Percentiles rank a stretch among this genome's conserved stretches.
These are phyloP conservation scores for Cornus suecica DNA, from an alignment of 148 eudicot genomes.

Conservation along the genomic window DNA sequence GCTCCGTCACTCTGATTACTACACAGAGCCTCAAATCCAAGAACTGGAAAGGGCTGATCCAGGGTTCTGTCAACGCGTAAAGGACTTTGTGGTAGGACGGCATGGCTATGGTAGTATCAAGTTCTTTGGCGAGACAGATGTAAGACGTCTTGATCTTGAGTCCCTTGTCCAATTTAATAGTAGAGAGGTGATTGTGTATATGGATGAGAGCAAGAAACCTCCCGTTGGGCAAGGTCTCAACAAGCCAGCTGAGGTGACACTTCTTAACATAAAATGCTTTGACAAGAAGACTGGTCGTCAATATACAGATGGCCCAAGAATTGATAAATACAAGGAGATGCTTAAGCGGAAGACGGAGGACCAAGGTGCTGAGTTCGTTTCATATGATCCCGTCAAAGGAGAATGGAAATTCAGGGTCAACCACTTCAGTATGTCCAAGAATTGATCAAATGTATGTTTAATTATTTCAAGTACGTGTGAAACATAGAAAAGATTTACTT, in stretches of 20 bases:
- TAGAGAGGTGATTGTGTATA: conserved; percentile 80
- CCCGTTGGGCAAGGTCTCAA: no score
- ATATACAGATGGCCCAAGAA: conserved; percentile 62
- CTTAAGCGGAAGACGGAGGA: conserved; percentile 76
- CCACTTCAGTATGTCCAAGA: conserved; percentile 84
- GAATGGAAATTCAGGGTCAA: conserved; percentile 89
- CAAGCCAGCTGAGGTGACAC: conserved; percentile 90
- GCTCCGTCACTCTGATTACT: conserved; percentile 84
- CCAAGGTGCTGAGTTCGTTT: conserved; percentile 86
- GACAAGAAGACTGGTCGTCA: conserved; percentile 74
- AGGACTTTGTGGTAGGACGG: conserved; percentile 89
- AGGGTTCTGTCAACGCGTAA: conserved; percentile 75
- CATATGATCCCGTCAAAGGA: conserved; percentile 71
- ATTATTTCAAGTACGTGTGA: no score
- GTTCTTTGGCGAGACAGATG: conserved; percentile 92
- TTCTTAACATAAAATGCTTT: conserved; percentile 75
- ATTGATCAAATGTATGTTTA: no score
- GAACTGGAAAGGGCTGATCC: conserved; percentile 89
- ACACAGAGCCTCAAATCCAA: conserved; percentile 87
- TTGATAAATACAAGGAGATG: conserved; percentile 84
- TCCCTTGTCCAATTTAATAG: conserved; percentile 75
- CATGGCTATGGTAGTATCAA: conserved; percentile 81
- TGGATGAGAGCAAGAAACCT: conserved; percentile 90
- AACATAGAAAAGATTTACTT: no score
- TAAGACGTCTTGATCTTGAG: conserved; percentile 82